Evolutionary conservation across 2,329 filamentous ascomycete species (phyloP), one percentile per base, ranked within the genome.

Genomic region (Epichloe gansuensis): DNA sequence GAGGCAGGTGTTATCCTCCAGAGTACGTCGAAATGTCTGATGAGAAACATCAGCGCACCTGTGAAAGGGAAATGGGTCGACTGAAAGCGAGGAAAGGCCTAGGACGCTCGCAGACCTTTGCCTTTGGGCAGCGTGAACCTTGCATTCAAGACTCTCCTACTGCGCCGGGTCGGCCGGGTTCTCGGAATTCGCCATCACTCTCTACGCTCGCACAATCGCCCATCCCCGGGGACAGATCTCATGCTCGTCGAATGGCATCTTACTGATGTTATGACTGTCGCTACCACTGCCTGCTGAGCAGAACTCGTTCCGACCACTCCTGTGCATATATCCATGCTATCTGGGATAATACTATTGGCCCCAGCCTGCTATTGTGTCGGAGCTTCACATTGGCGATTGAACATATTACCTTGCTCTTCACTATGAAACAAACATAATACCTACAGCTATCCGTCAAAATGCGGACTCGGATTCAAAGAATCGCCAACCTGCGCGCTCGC

Each of bases 21-120:
- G 90, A 91, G 65, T 98, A 98, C 65, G 88, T 98, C 54, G 90
- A 93, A 69, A 98, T 98, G 93, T 86, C 84, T 59, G 88, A 87
- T 58, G 86, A 91, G 65, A 88, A 91, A 66, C 91, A 98, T 69
- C 87, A 89, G 61, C 84, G 83, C 62, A 93, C 91, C 44, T 97
- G 93, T 67, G 93, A 98, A 73, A 86, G 89, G 61, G 91, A 95
- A 62, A 85, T 98, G 75, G 89, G 90, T 62, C 91, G 90, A 66
- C 82, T 98, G 62, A 91, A 94, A 69, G 86, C 93, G 66, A 82
- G 91, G 62, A 86, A 87, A 60, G 93, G 91, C 63, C 76, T 98
- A 53, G 81, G 82, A 66, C 82, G 93, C 58, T 90, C 93, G 35
- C 87, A 93, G 69, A 98, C 93, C 1, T 98, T 93, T 73, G 91